Conservation (phyloP, 208 protist genomes). For the Willaertia magna region DNA sequence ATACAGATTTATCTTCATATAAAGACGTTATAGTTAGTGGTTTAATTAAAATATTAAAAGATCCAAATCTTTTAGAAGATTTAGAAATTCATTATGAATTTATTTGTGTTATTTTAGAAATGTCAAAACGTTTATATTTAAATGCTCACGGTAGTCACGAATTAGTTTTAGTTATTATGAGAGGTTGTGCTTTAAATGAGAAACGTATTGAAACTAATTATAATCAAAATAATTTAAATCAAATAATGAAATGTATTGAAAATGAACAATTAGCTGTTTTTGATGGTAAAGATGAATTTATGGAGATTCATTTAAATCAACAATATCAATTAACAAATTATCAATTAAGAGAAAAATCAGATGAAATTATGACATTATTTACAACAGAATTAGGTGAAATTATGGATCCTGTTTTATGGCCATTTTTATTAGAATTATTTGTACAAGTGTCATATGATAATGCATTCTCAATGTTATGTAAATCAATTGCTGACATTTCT, state of each 20-base stretch:
- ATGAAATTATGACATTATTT: background rate
- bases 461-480: background rate
- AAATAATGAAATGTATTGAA: background rate
- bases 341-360: background rate
- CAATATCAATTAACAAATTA: background rate
- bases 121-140: background rate
- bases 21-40: background rate
- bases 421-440: background rate
- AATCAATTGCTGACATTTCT: background rate
- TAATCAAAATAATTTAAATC: background rate
- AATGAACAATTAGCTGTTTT: too few relatives aligned
- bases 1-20: background rate
- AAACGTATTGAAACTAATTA: background rate
- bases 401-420: background rate
- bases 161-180: background rate
- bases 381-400: background rate
- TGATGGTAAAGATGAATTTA: too few relatives aligned
- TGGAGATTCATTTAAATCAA: too few relatives aligned
- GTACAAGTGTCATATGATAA: background rate
- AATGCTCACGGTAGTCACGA: background rate
- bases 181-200: background rate
- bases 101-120: background rate
- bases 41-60: background rate
- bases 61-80: background rate
- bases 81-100: background rate